Evolutionary conservation across 2,329 filamentous ascomycete species (phyloP).

Genomic region (Alternaria panax): DNA sequence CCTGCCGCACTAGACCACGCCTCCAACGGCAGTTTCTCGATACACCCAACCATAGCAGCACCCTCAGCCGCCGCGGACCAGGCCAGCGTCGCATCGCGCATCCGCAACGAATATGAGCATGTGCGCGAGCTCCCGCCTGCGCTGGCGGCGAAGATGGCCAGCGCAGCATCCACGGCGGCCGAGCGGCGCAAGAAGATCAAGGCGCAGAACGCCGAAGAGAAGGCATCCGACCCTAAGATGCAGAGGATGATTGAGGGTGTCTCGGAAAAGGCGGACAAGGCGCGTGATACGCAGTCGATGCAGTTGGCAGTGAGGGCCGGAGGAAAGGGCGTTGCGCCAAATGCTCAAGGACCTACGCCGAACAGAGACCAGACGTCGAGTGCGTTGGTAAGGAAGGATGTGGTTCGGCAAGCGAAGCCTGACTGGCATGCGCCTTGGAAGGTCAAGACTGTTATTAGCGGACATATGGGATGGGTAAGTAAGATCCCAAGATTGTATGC

Average conservation of each 20-base stretch:
- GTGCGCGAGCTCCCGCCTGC: constrained; percentile 79
- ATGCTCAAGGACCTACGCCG: constrained; percentile 63
- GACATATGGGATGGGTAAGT: constrained; percentile 89
- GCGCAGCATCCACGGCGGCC: constrained; percentile 62
- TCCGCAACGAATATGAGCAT: constrained; percentile 77
- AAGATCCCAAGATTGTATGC: not conserved
- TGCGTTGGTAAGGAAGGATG: constrained; percentile 69
- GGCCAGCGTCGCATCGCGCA: constrained; percentile 63
- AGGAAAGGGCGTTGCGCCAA: constrained; percentile 57
- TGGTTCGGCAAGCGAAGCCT: constrained; percentile 74
- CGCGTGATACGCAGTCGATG: constrained; percentile 59
- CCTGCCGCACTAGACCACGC: constrained; percentile 52
- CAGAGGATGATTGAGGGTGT: constrained; percentile 73
- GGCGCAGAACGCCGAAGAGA: constrained; percentile 56
- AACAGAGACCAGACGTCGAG: constrained; percentile 60
- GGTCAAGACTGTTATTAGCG: constrained; percentile 94
- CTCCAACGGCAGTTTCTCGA: constrained; percentile 49
- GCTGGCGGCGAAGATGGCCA: constrained; percentile 80
- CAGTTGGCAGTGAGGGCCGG: constrained; percentile 63
- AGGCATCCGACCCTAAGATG: constrained; percentile 62
- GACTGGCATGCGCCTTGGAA: constrained; percentile 99
- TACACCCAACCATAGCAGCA: constrained; percentile 56
- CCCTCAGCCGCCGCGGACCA: constrained; percentile 55
- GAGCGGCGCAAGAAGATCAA: constrained; percentile 70
- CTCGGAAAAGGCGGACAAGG: constrained; percentile 56